phyloP scores from a whole-genome alignment of 2,329 filamentous ascomycete species.

The Tolypocladium pustulatum region DNA sequence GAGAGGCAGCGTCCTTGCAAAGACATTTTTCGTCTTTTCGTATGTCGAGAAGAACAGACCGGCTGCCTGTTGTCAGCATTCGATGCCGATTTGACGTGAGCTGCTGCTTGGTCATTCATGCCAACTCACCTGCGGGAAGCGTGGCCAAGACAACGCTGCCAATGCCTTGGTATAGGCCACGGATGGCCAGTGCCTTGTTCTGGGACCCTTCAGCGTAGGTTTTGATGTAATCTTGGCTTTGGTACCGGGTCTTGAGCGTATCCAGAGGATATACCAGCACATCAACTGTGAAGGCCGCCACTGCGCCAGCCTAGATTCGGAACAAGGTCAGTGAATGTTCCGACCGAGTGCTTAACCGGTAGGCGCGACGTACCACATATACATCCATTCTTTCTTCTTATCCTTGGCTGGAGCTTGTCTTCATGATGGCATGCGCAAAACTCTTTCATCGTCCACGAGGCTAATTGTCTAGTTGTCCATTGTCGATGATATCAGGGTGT shows the following conservation, averaged over 20 bases:
- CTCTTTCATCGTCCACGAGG: background rate
- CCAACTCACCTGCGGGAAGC: constrained; percentile 61
- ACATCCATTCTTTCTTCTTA: constrained; percentile 14
- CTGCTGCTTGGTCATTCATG: background rate
- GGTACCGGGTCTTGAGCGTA: constrained; percentile 78
- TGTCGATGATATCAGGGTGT: background rate
- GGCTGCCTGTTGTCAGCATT: constrained; percentile 31
- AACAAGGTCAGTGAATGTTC: background rate
- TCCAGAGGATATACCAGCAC: constrained; percentile 80
- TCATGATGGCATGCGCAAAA: background rate
- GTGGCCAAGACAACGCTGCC: constrained; percentile 79
- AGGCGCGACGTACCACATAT: constrained; percentile 15
- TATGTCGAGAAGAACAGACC: constrained; percentile 88
- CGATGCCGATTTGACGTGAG: background rate
- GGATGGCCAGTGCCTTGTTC: constrained; percentile 44
- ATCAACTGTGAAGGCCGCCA: constrained; percentile 79
- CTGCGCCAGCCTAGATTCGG: constrained; percentile 60
- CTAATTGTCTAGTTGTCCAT: background rate
- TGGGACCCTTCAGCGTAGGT: constrained; percentile 50
- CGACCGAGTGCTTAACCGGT: background rate
- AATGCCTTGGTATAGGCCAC: constrained; percentile 77
- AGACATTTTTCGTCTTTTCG: constrained; percentile 59
- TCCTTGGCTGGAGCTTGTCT: too few relatives aligned
- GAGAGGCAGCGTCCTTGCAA: constrained; percentile 43
- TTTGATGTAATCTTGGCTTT: constrained; percentile 64